phyloP scores from a whole-genome alignment of 176 grass and related monocot species.

The Hordeum marinum region DNA sequence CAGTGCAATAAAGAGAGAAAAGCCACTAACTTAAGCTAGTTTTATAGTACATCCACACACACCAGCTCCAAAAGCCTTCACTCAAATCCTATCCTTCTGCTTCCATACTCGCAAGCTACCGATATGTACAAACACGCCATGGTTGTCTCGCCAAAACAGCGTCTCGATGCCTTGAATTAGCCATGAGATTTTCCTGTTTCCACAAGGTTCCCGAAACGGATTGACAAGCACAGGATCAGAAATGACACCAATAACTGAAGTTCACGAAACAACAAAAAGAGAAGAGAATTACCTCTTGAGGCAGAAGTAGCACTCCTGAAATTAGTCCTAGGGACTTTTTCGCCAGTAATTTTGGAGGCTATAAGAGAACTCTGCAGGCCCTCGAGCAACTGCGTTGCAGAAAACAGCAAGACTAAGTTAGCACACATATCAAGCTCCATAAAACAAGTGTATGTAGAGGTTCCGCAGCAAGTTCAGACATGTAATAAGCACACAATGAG shows the following conservation, averaged over 20 bases:
- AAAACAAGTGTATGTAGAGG: not conserved
- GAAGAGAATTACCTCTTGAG: conserved; percentile 55
- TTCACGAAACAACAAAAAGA: not conserved
- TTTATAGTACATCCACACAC: conserved; percentile 69
- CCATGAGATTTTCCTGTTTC: conserved; percentile 49
- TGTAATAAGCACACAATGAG: not conserved
- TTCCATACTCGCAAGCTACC: conserved; percentile 48
- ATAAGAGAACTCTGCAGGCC: conserved; percentile 93
- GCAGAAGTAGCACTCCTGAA: conserved; percentile 47
- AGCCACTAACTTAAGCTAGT: conserved; percentile 53
- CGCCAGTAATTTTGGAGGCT: conserved; percentile 67
- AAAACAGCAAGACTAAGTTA: conserved; percentile 21
- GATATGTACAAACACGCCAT: conserved; percentile 51
- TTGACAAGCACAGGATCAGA: conserved; percentile 1
- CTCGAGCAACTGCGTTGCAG: conserved; percentile 64
- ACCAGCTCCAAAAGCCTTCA: conserved; percentile 34
- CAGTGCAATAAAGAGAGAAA: conserved; percentile 16
- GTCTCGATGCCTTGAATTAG: conserved; percentile 28
- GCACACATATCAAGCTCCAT: not conserved
- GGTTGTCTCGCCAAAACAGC: conserved; percentile 22
- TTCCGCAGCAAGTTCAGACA: not conserved
- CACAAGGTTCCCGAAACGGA: not conserved
- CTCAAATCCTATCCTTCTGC: conserved; percentile 48
- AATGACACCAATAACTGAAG: not conserved
- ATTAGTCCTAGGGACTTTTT: conserved; percentile 58